Evolutionary conservation across 1,284 basidiomycete genomes (phyloP).

Genomic region (Ustilago loliicola): DNA sequence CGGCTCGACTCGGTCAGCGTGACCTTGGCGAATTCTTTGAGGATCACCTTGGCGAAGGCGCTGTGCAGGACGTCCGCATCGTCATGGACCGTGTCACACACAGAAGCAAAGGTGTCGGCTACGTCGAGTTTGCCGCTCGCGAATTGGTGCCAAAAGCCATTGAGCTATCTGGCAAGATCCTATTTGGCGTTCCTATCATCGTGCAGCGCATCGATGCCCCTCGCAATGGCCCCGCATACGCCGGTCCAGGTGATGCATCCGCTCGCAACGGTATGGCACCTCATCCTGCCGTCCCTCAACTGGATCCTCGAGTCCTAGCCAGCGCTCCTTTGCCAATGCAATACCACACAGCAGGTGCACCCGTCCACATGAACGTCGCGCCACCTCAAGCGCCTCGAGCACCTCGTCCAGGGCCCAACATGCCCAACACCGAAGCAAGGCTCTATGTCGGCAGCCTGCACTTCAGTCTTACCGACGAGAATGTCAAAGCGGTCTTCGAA

Average conservation of each 20-base stretch:
- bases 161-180: slow-evolving; percentile 87
- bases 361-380: slow-evolving; percentile 42
- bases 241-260: slow-evolving; percentile 18
- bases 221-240: slow-evolving; percentile 77
- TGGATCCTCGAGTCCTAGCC: slow-evolving; percentile 38
- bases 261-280: slow-evolving; percentile 28
- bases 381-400: slow-evolving; percentile 19
- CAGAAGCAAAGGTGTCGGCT: slow-evolving; percentile 95
- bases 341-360: slow-evolving; percentile 41
- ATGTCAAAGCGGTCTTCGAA: slow-evolving; percentile 98
- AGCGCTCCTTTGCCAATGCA: slow-evolving; percentile 51
- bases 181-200: slow-evolving; percentile 97
- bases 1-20: slow-evolving; percentile 90
- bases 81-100: slow-evolving; percentile 93
- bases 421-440: slow-evolving; percentile 75
- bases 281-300: slow-evolving; percentile 30
- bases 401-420: slow-evolving; percentile 53
- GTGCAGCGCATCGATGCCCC: slow-evolving; percentile 97
- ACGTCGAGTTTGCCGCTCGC: slow-evolving; percentile 92
- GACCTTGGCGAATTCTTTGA: slow-evolving; percentile 99
- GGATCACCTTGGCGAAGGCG: slow-evolving; percentile 87
- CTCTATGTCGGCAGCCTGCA: slow-evolving; percentile 96
- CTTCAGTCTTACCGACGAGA: slow-evolving; percentile 94
- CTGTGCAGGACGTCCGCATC: slow-evolving; percentile 93
- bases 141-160: slow-evolving; percentile 92